phyloP scores from a whole-genome alignment of 257 asterid genomes.

The Nicotiana knightiana region DNA sequence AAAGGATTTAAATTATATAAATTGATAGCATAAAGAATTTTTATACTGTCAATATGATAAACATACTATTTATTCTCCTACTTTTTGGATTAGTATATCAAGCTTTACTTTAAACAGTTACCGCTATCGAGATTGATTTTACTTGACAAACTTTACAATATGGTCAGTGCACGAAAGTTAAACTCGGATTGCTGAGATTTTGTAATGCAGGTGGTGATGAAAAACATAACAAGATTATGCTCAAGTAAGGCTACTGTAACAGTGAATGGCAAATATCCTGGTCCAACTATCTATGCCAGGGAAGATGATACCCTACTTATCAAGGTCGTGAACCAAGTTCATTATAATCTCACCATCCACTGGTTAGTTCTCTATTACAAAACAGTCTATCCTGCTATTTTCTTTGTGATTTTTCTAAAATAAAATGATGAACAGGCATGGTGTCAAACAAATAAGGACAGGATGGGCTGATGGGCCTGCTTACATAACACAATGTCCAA shows the following conservation, averaged over 20 bases:
- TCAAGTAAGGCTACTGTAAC: constrained; percentile 49
- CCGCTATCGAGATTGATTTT: too few species aligned
- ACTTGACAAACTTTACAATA: too few species aligned
- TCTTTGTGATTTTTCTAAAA: background rate
- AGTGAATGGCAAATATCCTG: constrained; percentile 54
- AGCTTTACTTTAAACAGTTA: too few species aligned
- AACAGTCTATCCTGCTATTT: background rate
- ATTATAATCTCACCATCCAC: constrained; percentile 48
- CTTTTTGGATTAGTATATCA: too few species aligned
- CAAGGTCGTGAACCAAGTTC: constrained; percentile 49
- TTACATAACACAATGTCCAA: constrained; percentile 36
- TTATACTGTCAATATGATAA: too few species aligned
- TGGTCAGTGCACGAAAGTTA: too few species aligned
- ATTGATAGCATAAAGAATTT: too few species aligned
- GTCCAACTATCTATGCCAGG: constrained; percentile 50
- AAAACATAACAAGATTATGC: constrained; percentile 36
- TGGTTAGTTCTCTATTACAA: constrained; percentile 23
- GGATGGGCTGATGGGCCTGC: constrained; percentile 49
- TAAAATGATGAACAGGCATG: constrained; percentile 25
- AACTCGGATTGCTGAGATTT: background rate
- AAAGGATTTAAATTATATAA: too few species aligned
- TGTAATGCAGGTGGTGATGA: constrained; percentile 38
- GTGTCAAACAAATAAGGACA: constrained; percentile 26
- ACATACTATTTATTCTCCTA: too few species aligned
- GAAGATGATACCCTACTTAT: constrained; percentile 56